phyloP scores from a whole-genome alignment of 108 stramenopile genomes.

The Nitzschia sp. region DNA sequence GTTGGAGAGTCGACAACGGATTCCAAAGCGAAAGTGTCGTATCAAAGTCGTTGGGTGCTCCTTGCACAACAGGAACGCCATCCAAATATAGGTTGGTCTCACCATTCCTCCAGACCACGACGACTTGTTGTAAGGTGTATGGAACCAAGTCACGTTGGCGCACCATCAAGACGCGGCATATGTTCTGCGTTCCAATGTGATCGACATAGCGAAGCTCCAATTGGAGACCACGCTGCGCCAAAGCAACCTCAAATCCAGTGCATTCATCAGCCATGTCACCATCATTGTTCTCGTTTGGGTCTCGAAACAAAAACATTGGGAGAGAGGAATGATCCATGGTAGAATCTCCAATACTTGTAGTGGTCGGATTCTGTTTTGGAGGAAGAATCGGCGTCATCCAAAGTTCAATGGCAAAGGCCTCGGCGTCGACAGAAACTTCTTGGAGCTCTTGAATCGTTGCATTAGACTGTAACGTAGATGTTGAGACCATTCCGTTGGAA shows the following conservation, averaged over 20 bases:
- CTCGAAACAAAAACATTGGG: constrained; percentile 2
- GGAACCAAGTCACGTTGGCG: neutral
- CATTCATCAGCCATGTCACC: neutral
- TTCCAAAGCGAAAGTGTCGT: constrained; percentile 1
- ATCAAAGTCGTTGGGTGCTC: constrained; percentile 11
- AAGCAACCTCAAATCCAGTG: neutral
- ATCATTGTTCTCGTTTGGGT: neutral
- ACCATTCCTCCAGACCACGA: neutral
- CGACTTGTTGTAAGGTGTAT: neutral
- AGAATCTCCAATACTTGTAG: neutral
- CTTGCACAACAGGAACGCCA: constrained; percentile 2
- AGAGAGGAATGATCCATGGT: neutral
- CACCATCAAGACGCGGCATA: constrained; percentile 6
- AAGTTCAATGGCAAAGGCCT: constrained; percentile 9
- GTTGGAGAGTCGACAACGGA: neutral
- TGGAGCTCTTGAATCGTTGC: constrained; percentile 1
- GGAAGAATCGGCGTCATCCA: constrained; percentile 8
- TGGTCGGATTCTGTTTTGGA: no score
- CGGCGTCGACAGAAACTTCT: neutral
- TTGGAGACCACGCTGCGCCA: neutral
- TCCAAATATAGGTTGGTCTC: constrained; percentile 8
- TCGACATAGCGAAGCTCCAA: constrained; percentile 21
- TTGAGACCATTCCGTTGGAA: constrained; percentile 6
- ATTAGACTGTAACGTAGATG: constrained; percentile 8
- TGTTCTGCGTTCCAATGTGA: neutral